A percentile compares a stretch with the other conserved stretches of the same genome.
Conservation (phyloP, 768 basidiomycete species). For the Xerocomellus chrysenteron region DNA sequence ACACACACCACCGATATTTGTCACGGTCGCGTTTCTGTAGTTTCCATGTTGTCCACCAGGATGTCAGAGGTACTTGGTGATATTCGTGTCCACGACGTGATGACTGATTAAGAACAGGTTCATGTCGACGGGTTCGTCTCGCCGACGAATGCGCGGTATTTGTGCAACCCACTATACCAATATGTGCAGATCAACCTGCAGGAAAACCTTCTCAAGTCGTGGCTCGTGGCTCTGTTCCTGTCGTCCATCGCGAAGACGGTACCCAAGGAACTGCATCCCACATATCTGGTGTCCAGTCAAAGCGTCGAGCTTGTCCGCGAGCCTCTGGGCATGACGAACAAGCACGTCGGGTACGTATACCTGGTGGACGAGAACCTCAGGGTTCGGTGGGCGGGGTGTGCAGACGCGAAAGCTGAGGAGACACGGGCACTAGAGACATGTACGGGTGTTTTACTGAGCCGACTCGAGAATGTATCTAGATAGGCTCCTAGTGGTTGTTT, state of each 20-base stretch:
- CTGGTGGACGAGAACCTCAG: conserved; percentile 82
- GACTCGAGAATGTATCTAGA: conserved; percentile 40
- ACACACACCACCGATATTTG: conserved; percentile 80
- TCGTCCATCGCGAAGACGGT: conserved; percentile 66
- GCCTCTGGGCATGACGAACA: conserved; percentile 85
- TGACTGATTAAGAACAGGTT: conserved; percentile 44
- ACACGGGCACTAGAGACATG: conserved; percentile 65
- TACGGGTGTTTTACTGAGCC: conserved; percentile 62
- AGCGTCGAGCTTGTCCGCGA: conserved; percentile 86
- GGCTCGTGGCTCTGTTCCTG: conserved; percentile 85
- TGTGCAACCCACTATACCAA: conserved; percentile 60
- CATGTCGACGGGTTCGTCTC: conserved; percentile 73
- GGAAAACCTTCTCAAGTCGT: conserved; percentile 88
- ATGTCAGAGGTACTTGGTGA: conserved; percentile 71
- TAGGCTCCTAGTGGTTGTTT: conserved; percentile 17
- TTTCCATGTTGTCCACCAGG: conserved; percentile 80
- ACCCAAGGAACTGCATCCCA: conserved; percentile 61
- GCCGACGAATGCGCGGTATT: conserved; percentile 53
- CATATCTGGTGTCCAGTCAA: conserved; percentile 78
- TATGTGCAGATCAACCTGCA: conserved; percentile 89
- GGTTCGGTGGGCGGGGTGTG: conserved; percentile 92
- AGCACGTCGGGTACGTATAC: conserved; percentile 89
- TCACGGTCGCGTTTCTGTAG: conserved; percentile 70
- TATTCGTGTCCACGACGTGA: background rate
- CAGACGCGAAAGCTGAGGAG: conserved; percentile 78